Base-by-base conservation (phyloP, 805 yeast genomes). In the Blastobotrys muscicola region DNA sequence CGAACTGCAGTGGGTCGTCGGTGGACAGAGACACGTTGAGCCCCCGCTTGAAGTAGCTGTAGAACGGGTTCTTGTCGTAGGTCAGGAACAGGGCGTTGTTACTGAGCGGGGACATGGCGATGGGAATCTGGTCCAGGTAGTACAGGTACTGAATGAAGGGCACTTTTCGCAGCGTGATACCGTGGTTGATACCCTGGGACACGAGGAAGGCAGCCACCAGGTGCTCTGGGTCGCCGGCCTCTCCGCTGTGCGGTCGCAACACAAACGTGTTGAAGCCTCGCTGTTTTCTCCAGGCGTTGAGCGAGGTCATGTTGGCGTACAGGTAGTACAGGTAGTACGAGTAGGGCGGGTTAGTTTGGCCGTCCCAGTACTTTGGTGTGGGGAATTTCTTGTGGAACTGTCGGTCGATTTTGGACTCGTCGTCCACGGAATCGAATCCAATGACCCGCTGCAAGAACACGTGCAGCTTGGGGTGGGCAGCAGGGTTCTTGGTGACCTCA, bases 201-300 rank as follows among this genome's bases (percentile, higher is more conserved):
- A 92, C 77, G 56, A 92, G 65, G 56, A 83, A 92, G 1, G 98
- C 89, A 41, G 89, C 75, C 37, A 89, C 85, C 58, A 94, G 71
- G 68, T 92, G 98, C 58, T 92, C 97, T 1, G 97, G 97, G 59
- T 92, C 98, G 47, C 99, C 99, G n/a, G 98, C 99, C 65, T 92
- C 99, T 50, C 99, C 99, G 54, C 95, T 85, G 63, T 92, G 99
- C 3, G 99, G 99, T 56, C 98, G 76, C 55, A 92, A 68, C n/a
- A 86, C 94, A 64, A 92, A 81, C 0, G 97, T 89, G 61, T 84
- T 89, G 64, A 77, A 83, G 0, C 84, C 82, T 45, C 89, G 73
- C 45, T 68, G 71, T 30, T 71, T 66, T 65, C 99, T 76, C 78
- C 90, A 82, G 50, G 81, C 78, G 59, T 92, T 92, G 61, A 92